These are phyloP conservation scores for Sporothrix brasiliensis DNA, from an alignment of 2,329 filamentous ascomycete species.

Conservation along the genomic window DNA sequence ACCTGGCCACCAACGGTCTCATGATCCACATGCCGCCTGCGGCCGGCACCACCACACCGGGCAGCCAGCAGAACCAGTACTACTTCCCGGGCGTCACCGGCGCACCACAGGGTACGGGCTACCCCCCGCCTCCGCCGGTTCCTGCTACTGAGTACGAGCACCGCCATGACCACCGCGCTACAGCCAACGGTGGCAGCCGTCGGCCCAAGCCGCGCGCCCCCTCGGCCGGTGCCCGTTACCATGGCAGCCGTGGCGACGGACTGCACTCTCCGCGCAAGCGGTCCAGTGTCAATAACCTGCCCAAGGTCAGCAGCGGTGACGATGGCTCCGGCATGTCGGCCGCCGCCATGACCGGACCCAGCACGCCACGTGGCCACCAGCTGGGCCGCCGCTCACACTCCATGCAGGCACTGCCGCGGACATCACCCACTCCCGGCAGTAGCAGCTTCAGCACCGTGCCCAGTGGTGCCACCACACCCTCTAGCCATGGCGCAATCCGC, in stretches of 20 bases:
- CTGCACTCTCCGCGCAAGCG: constrained; percentile 50
- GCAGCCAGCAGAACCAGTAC: constrained; percentile 33
- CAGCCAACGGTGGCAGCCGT: constrained; percentile 35
- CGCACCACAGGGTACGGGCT: constrained; percentile 2
- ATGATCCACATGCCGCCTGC: constrained; percentile 61
- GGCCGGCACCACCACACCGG: constrained; percentile 35
- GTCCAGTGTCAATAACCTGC: constrained; percentile 34
- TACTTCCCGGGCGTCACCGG: constrained; percentile 32
- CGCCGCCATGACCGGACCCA: constrained; percentile 24
- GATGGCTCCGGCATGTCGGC: constrained; percentile 6
- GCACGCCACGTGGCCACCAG: constrained; percentile 27
- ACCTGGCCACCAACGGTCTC: constrained; percentile 46
- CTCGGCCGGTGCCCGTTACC: constrained; percentile 57
- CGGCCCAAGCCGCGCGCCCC: constrained; percentile 57
- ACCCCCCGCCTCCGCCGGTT: constrained; percentile 5
- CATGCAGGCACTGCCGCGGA: constrained; percentile 38
- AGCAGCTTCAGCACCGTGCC: background rate
- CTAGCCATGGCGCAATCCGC: constrained; percentile 39
- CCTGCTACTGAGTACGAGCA: constrained; percentile 28
- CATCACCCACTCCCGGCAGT: constrained; percentile 12
- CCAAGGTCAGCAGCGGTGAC: background rate
- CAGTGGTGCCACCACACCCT: constrained; percentile 25
- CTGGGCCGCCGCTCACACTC: constrained; percentile 39
- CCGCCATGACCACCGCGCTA: constrained; percentile 34
- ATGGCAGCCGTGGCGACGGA: constrained; percentile 42